These are phyloP conservation scores for Boletus rubroflammeus DNA, from an alignment of 768 basidiomycete species.

Conservation along the genomic window DNA sequence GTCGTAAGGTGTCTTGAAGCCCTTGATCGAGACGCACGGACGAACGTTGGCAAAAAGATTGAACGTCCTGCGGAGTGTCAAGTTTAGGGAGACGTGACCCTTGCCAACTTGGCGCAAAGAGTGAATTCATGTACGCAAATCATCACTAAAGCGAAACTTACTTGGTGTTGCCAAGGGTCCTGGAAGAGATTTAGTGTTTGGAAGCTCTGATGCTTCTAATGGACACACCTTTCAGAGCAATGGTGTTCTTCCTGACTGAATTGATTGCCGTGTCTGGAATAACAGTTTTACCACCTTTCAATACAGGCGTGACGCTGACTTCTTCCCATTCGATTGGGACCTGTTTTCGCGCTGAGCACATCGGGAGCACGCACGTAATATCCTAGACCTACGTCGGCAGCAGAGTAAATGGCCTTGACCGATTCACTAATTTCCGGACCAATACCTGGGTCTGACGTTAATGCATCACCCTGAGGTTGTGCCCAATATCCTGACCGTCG, in stretches of 20 bases:
- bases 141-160: slow-evolving; percentile 40
- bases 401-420: slow-evolving; percentile 88
- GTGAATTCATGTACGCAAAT: slow-evolving; percentile 12
- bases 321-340: slow-evolving; percentile 99
- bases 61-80: slow-evolving; percentile 96
- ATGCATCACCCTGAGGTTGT: slow-evolving; percentile 1
- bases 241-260: slow-evolving; percentile 94
- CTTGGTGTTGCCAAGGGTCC: slow-evolving; percentile 97
- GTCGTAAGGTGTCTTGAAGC: slow-evolving; percentile 98
- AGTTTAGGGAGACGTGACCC: slow-evolving; percentile 96
- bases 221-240: slow-evolving; percentile 86
- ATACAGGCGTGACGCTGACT: slow-evolving; percentile 90
- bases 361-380: slow-evolving; percentile 2
- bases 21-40: slow-evolving; percentile 92
- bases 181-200: slow-evolving; percentile 28
- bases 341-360: slow-evolving; percentile 38
- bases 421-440: slow-evolving; percentile 98
- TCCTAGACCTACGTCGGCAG: slow-evolving; percentile 62
- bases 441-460: slow-evolving; percentile 62
- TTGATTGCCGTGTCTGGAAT: slow-evolving; percentile 91
- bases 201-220: background rate
- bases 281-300: slow-evolving; percentile 94
- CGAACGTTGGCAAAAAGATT: slow-evolving; percentile 98
- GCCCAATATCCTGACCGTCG: slow-evolving; percentile 59
- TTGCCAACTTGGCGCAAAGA: slow-evolving; percentile 73